These are phyloP conservation scores for Eragrostis nindensis DNA, from an alignment of 176 grass and related monocot species.

Conservation along the genomic window DNA sequence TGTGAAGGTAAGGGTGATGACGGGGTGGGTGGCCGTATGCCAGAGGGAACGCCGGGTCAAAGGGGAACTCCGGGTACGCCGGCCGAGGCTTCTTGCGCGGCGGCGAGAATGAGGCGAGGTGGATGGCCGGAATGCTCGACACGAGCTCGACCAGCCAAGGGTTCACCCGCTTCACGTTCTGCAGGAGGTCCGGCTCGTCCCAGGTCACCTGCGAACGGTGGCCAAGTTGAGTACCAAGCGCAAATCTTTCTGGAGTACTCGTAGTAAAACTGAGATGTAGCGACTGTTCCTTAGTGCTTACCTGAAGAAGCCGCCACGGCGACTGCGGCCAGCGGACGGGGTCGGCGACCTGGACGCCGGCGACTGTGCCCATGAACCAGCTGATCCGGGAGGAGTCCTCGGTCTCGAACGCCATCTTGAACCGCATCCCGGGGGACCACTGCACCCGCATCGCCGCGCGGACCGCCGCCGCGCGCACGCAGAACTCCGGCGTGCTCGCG, in stretches of 20 bases:
- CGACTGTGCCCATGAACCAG: slow-evolving; percentile 93
- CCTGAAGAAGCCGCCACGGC: slow-evolving; percentile 93
- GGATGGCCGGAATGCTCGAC: slow-evolving; percentile 74
- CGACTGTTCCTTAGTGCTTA: slow-evolving; percentile 2
- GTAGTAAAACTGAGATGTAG: not conserved
- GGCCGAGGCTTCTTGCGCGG: slow-evolving; percentile 66
- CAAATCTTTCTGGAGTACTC: not conserved
- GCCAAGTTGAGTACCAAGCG: not conserved
- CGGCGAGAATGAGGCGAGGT: slow-evolving; percentile 69
- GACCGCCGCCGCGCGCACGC: slow-evolving; percentile 50
- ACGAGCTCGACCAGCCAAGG: slow-evolving; percentile 95
- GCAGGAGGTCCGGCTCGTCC: slow-evolving; percentile 91
- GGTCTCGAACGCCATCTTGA: slow-evolving; percentile 97
- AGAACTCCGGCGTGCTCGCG: slow-evolving; percentile 75
- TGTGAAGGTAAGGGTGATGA: slow-evolving; percentile 20
- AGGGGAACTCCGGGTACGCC: slow-evolving; percentile 55
- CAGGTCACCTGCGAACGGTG: slow-evolving; percentile 65
- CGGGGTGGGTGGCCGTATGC: slow-evolving; percentile 7
- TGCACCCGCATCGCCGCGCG: slow-evolving; percentile 55
- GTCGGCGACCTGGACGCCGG: slow-evolving; percentile 72
- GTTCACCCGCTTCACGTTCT: slow-evolving; percentile 92
- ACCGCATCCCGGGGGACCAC: slow-evolving; percentile 81
- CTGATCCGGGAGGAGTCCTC: slow-evolving; percentile 90
- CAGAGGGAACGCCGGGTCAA: slow-evolving; percentile 47
- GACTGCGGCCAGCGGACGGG: slow-evolving; percentile 78